Evolutionary conservation across 1,284 basidiomycete genomes (phyloP).

Genomic region (Trichosporon sp.): DNA sequence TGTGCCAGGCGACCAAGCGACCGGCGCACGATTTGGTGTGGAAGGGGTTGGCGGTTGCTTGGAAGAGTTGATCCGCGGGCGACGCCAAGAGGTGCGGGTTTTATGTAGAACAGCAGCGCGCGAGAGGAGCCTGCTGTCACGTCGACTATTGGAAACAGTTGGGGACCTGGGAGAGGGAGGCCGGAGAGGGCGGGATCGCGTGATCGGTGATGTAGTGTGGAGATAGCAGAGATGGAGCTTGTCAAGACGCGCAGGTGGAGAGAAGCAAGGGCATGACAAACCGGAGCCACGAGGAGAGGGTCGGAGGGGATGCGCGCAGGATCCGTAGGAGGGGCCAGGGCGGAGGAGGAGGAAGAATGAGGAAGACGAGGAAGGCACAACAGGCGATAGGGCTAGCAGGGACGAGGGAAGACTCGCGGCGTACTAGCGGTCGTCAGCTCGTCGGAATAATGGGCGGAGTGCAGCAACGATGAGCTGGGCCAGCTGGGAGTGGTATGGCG

Average conservation of each 20-base stretch:
- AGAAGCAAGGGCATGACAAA: not conserved
- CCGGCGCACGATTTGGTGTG: not conserved
- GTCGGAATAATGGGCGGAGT: not conserved
- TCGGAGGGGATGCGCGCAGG: not conserved
- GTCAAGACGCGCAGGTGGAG: conserved; percentile 16
- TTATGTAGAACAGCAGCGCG: not conserved
- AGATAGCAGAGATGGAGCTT: conserved; percentile 9
- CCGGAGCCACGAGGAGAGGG: not conserved
- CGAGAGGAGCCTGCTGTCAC: not conserved
- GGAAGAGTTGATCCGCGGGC: conserved; percentile 9
- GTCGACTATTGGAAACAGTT: not conserved
- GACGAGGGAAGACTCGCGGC: not conserved
- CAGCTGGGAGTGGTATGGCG: not conserved
- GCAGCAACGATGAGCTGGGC: no score
- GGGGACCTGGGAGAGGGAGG: not conserved
- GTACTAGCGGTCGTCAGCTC: not conserved
- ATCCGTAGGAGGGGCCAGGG: not conserved
- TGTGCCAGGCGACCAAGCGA: not conserved
- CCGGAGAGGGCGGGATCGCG: conserved; percentile 8
- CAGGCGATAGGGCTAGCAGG: not conserved
- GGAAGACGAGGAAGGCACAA: not conserved
- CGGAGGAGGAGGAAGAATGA: not conserved
- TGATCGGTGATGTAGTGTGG: conserved; percentile 11
- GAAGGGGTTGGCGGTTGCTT: not conserved
- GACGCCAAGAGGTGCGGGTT: not conserved